Evolutionary conservation across 257 asterid genomes (phyloP), one percentile per base, ranked within the genome.

Genomic region (Lycium ferocissimum): DNA sequence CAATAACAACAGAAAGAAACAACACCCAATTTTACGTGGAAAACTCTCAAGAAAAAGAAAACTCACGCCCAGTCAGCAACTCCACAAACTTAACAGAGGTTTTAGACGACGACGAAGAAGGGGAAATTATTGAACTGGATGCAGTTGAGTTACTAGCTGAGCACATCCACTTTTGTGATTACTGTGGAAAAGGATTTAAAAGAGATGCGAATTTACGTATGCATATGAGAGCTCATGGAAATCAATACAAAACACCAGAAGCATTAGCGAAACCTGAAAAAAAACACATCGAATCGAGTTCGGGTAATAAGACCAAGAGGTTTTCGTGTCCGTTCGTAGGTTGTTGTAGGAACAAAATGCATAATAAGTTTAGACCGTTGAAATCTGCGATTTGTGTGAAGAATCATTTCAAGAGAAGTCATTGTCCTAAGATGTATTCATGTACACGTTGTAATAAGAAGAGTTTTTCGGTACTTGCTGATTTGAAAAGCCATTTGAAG

Each of bases 221-320:
- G 99, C 99, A 96, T 79, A 96, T 96, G 99, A 84, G 99, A 72
- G 98, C 99, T 7, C 99, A 96, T 35, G 98, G 98, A 45, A 90
- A 94, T 53, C 95, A 87, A 79, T 96, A 88, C 93, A 96, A 95
- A 91, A 96, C 98, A 4, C 81, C 87, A 3, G 95, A 92, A 81
- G 99, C 99, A 8, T 65, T 96, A 80, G 91, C 97, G 53, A 93
- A 91, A 86, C 98, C 99, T 8, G 93, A 86, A 0, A 91, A 86
- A 0, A 91, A 86, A 35, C 57, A 47, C 51, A 85, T 76, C 5
- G 94, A 81, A 0, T 79, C 49, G 63, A 35, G 4, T 10, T 35
- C 85, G 14, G 33, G 33, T 26, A 78, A 87, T 2, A 85, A 89
- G 89, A 78, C 75, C 58, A 85, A 86, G 76, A 87, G 97, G 85